These are phyloP conservation scores for Barnettozyma wickerhamii DNA, from an alignment of 805 yeast genomes.

Conservation along the genomic window DNA sequence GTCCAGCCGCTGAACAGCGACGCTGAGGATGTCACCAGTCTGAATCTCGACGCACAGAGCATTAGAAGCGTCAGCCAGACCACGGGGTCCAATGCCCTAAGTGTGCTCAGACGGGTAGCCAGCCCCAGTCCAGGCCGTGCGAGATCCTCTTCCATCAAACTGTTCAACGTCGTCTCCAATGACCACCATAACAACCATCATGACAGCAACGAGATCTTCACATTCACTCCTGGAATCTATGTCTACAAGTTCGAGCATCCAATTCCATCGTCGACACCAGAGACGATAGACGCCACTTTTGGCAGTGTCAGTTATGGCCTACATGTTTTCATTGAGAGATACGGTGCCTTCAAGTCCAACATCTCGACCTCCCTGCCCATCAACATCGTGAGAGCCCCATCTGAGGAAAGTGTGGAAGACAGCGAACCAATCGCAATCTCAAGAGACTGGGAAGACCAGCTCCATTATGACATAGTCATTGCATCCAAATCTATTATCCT, in stretches of 20 bases:
- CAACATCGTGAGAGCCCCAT: constrained; percentile 66
- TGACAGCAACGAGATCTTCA: constrained; percentile 24
- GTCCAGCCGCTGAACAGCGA: constrained; percentile 13
- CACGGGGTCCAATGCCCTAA: constrained; percentile 16
- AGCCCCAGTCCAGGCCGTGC: constrained; percentile 23
- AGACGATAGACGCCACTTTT: constrained; percentile 69
- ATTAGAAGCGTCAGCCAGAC: constrained; percentile 2
- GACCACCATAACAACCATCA: constrained; percentile 2
- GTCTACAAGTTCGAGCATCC: constrained; percentile 90
- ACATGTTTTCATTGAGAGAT: constrained; percentile 66
- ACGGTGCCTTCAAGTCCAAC: constrained; percentile 83
- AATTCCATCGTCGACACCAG: constrained; percentile 78
- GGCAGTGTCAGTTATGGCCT: constrained; percentile 73
- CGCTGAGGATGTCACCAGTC: constrained; percentile 1
- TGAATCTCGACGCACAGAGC: constrained; percentile 23
- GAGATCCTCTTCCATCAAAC: constrained; percentile 14
- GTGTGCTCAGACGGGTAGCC: constrained; percentile 22
- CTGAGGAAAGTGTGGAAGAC: constrained; percentile 77
- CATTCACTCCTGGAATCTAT: constrained; percentile 85
- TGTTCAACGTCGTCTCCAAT: constrained; percentile 5
- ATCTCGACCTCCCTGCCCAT: constrained; percentile 61
- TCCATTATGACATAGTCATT: constrained; percentile 84
- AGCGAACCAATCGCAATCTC: constrained; percentile 90
- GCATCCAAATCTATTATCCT: constrained; percentile 86
- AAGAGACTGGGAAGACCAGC: constrained; percentile 90